These are phyloP conservation scores for Diaporthe nobilis DNA, from an alignment of 2,329 filamentous ascomycete genomes.

Conservation along the genomic window DNA sequence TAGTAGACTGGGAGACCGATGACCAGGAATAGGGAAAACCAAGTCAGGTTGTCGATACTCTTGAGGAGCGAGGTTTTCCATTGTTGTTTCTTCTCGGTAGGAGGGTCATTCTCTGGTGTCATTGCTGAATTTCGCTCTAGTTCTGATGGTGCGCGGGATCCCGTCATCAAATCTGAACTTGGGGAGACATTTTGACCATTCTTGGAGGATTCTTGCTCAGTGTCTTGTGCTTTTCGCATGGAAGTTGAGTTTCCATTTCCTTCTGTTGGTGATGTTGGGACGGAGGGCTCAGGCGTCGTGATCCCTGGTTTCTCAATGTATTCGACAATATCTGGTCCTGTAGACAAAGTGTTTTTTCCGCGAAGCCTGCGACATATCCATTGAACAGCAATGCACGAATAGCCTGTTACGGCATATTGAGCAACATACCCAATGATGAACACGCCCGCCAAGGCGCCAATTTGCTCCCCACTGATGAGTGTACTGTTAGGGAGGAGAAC, in stretches of 20 bases:
- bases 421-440: constrained; percentile 60
- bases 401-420: background rate
- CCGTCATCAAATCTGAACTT: background rate
- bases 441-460: constrained; percentile 71
- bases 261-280: background rate
- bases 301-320: background rate
- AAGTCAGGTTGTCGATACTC: constrained; percentile 63
- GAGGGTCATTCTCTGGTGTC: constrained; percentile 56
- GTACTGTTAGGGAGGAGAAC: constrained; percentile 70
- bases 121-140: constrained; percentile 40
- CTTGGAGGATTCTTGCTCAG: background rate
- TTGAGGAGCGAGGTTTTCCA: constrained; percentile 63
- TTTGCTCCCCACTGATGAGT: constrained; percentile 65
- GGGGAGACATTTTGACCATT: background rate
- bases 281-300: background rate
- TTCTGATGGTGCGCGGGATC: background rate
- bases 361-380: background rate
- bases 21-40: constrained; percentile 60
- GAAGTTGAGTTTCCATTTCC: background rate
- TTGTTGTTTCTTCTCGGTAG: constrained; percentile 60
- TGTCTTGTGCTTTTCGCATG: background rate
- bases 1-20: constrained; percentile 70
- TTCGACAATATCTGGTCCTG: background rate
- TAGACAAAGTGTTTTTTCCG: background rate
- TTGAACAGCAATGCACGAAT: background rate